Base-by-base conservation (phyloP, 2,329 filamentous ascomycete species). In the Ophiostoma piceae region DNA sequence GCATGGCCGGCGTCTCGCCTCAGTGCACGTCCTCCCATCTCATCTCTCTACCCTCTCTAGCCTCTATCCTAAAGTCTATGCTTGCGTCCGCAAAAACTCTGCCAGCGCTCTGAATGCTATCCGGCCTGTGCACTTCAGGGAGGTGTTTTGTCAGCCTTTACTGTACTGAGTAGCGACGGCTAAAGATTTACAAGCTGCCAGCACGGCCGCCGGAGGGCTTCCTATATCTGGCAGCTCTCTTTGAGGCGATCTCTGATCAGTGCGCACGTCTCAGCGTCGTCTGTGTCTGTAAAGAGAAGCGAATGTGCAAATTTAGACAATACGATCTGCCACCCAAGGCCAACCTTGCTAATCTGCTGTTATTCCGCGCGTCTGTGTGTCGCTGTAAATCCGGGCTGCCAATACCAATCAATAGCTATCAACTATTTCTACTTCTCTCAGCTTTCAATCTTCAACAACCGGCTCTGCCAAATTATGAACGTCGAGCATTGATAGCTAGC, bases 11-110 rank as follows among this genome's bases (percentile, higher is more conserved):
- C 57, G 57, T 62, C 57, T 62, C 57, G 57, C 57, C 51, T 22
- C 51, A 32, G 57, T 14, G 57, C 57, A 62, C 57, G 57, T 62
- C 57, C 57, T 32, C 22, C 51, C 51, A 57, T 57, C 51, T 57
- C 43, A 47, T 47, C 43, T 47, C 35, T 8, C 35, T 35, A 8
- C 35, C 35, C 35, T 35, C 4, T 29, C 26, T 29, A 29, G 26
- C 26, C 35, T 35, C 35, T 6, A 8, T 35, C 4, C 35, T 6
- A 35, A 16, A 47, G 43, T n/a, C 43, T 47, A 47, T 47, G 43
- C 43, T 47, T 47, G 7, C 43, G n/a, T 47, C 43, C 19, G 11
- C 43, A 47, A 47, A 47, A 47, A 19, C 43, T 47, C 43, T 47
- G 57, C 22, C 57, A 29, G 57, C 57, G 57, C 57, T 62, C 57